Conservation (phyloP, 352 stramenopile genomes). For the Globisporangium cystogenes region DNA sequence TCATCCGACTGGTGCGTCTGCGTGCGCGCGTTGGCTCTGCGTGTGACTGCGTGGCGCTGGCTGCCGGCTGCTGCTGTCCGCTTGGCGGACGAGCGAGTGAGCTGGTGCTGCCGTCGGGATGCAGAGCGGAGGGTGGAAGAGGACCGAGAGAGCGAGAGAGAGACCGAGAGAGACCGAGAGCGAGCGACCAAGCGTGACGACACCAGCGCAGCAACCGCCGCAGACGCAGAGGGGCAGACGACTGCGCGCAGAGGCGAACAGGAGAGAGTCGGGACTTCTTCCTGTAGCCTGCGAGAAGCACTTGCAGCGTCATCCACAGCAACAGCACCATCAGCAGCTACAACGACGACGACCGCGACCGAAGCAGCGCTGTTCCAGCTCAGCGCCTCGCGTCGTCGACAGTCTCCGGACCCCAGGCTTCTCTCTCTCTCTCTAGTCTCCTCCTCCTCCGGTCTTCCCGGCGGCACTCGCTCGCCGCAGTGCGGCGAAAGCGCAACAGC, state of each 20-base stretch:
- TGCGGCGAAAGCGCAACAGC: neutral
- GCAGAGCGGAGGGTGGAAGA: neutral
- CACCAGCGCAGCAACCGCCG: neutral
- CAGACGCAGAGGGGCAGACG: neutral
- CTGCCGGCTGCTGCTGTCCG: neutral
- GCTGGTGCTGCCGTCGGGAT: neutral
- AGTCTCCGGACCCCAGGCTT: neutral
- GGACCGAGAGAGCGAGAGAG: neutral
- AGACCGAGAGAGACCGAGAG: neutral
- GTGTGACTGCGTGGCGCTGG: neutral
- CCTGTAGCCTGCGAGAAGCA: no score
- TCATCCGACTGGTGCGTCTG: conserved; percentile 81
- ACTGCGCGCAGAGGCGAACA: neutral
- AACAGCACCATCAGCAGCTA: no score
- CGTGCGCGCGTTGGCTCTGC: conserved; percentile 10
- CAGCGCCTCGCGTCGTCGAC: neutral
- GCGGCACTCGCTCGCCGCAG: neutral
- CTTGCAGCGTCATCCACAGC: no score
- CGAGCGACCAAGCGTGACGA: neutral
- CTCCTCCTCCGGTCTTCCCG: neutral
- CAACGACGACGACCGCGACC: neutral
- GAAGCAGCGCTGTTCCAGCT: neutral
- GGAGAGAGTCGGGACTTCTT: neutral
- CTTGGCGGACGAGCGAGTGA: neutral
- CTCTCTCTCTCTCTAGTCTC: neutral